phyloP scores from a whole-genome alignment of 1,284 basidiomycete genomes.

The Anthracocystis panici-leucophaei region DNA sequence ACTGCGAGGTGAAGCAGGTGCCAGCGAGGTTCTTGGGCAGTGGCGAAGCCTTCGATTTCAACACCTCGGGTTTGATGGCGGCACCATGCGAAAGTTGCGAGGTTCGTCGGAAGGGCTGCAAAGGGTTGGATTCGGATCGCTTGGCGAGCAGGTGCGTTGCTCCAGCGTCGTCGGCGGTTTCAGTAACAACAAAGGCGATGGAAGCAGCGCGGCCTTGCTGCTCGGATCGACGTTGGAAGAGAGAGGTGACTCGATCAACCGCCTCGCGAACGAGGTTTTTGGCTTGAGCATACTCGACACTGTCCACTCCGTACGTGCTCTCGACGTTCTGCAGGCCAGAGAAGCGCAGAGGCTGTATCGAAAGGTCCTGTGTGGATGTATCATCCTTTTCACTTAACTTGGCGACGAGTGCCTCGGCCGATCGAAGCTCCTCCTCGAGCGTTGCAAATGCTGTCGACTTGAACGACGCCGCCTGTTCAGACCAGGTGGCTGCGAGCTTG shows the following conservation, averaged over 20 bases:
- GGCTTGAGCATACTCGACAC: constrained; percentile 33
- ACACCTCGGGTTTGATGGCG: not conserved
- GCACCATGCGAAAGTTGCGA: constrained; percentile 15
- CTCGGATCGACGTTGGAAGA: constrained; percentile 33
- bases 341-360: constrained; percentile 52
- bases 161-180: constrained; percentile 9
- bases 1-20: constrained; percentile 51
- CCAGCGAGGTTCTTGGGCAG: constrained; percentile 36
- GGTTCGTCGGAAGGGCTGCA: constrained; percentile 33
- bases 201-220: constrained; percentile 30
- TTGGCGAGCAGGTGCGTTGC: constrained; percentile 10
- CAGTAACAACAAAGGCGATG: constrained; percentile 48
- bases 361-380: constrained; percentile 15
- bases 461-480: constrained; percentile 29
- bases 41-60: constrained; percentile 12
- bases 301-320: constrained; percentile 36
- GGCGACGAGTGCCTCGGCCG: constrained; percentile 32
- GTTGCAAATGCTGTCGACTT: constrained; percentile 36
- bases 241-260: constrained; percentile 23
- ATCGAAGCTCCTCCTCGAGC: constrained; percentile 41
- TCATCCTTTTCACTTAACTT: constrained; percentile 15
- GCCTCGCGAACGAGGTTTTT: constrained; percentile 31
- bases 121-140: constrained; percentile 25
- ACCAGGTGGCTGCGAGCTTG: constrained; percentile 21
- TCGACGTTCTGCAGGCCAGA: constrained; percentile 45